A percentile compares a stretch with the other conserved stretches of the same genome.
Evolutionary conservation across 2,329 filamentous ascomycete species (phyloP).

Genomic region (Thelonectria rubi): DNA sequence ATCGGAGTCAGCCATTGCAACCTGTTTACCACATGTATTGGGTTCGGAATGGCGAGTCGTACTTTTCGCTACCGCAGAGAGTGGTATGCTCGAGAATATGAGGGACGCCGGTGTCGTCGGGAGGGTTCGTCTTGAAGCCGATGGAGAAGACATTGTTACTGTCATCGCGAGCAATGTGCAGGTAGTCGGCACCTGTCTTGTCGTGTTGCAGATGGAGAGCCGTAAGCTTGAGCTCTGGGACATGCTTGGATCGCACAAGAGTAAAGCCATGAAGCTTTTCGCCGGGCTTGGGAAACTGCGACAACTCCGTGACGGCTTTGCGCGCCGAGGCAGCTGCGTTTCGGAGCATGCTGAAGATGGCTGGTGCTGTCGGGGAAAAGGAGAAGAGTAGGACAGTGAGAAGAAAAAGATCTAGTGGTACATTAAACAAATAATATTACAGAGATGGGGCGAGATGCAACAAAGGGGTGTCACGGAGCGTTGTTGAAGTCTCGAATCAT

Average conservation of each 20-base stretch:
- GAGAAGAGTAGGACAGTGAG: not conserved
- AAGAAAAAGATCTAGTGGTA: conserved; percentile 31
- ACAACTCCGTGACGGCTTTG: conserved; percentile 78
- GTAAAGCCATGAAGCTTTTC: conserved; percentile 95
- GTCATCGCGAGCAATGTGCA: conserved; percentile 94
- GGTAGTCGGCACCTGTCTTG: conserved; percentile 93
- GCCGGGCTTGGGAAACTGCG: conserved; percentile 79
- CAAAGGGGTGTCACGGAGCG: conserved; percentile 16
- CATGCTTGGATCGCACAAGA: conserved; percentile 85
- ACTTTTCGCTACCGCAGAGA: conserved; percentile 94
- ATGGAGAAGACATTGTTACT: conserved; percentile 99
- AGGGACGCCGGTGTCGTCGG: conserved; percentile 93
- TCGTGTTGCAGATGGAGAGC: conserved; percentile 92
- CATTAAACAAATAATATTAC: conserved; percentile 31
- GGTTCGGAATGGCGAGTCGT: conserved; percentile 38
- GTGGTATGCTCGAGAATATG: conserved; percentile 99
- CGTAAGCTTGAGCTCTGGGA: conserved; percentile 92
- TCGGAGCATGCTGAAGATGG: conserved; percentile 57
- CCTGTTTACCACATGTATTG: not conserved
- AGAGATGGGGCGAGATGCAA: conserved; percentile 10
- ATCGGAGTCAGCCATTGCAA: conserved; percentile 41
- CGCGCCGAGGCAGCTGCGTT: conserved; percentile 61
- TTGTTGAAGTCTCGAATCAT: conserved; percentile 25
- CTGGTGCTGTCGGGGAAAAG: not conserved
- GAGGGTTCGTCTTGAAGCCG: conserved; percentile 98